Evolutionary conservation across 805 yeast species (phyloP).

Genomic region (Dipodascus geniculatus): DNA sequence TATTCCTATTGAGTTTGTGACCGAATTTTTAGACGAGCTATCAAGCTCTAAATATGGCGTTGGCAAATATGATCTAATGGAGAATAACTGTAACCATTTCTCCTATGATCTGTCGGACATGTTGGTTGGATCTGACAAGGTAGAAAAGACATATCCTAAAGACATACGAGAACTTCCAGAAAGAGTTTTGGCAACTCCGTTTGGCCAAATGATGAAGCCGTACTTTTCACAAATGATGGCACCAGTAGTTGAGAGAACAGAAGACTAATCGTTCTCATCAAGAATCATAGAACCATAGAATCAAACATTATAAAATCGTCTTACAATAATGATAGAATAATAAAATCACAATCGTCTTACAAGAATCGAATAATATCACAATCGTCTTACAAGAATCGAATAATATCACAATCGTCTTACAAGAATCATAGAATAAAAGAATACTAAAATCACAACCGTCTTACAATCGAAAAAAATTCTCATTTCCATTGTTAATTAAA

Average conservation of each 20-base stretch:
- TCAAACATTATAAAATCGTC: no score
- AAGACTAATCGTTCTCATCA: background rate
- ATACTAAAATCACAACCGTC: no score
- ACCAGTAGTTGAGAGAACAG: slow-evolving; percentile 10
- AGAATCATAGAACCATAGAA: no score
- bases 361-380: no score
- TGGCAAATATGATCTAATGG: slow-evolving; percentile 42
- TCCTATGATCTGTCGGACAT: slow-evolving; percentile 46
- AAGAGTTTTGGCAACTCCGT: slow-evolving; percentile 37
- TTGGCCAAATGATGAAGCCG: slow-evolving; percentile 37
- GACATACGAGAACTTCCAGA: slow-evolving; percentile 42
- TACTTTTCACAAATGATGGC: slow-evolving; percentile 21
- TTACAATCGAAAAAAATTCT: background rate
- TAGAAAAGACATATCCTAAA: slow-evolving; percentile 36
- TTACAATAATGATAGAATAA: no score
- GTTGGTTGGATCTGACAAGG: slow-evolving; percentile 31
- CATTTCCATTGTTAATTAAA: background rate
- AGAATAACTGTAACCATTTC: slow-evolving; percentile 60
- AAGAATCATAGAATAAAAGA: no score
- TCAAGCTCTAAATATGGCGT: slow-evolving; percentile 33
- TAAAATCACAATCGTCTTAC: no score
- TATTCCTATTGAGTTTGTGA: slow-evolving; percentile 39
- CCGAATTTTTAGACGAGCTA: slow-evolving; percentile 42
- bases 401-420: no score
- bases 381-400: no score